Base-by-base conservation (phyloP, 2,329 filamentous ascomycete species). In the Venturia pyrina region DNA sequence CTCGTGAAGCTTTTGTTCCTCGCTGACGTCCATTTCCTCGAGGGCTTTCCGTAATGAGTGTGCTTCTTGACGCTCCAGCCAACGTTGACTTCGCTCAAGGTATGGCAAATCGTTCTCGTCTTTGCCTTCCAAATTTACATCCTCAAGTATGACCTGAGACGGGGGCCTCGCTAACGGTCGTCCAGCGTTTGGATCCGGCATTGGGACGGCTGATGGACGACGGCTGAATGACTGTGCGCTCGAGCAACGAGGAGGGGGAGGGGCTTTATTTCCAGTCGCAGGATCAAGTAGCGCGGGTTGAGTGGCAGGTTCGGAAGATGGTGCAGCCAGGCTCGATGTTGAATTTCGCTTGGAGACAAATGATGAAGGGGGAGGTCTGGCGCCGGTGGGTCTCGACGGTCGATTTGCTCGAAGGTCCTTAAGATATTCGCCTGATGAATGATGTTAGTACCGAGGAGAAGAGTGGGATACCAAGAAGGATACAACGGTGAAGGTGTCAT, bases 31-130 rank as follows among this genome's bases (percentile, higher is more conserved):
- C 82, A 92, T 85, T 70, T 90, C 87, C 69, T 91, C 85, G 81
- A 93, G 85, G 13, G 89, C 89, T 68, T 86, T 82, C 21, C 88
- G 84, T 67, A 93, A 76, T 24, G 88, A 88, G 44, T 83, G 82
- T 4, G 85, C 87, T 75, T 93, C 89, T 72, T 91, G 88, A 74
- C 89, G 90, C 74, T 93, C 89, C 84, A 90, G 89, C 87, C 89
- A 91, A 70, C 89, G 80, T 72, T 87, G 85, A 21, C 88, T 88
- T 66, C 86, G 84, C 75, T 92, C 89, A 66, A 90, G 87, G 74
- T 92, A 92, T 8, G 83, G 85, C 56, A 85, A 37, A 15, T 70
- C 66, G 72, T 80, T 67, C 82, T 89, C 7, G 86, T 84, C 66
- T 60, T 64, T 62, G 32, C 28, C 50, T 15, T 60, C 66, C 17